phyloP scores from a whole-genome alignment of 768 basidiomycete species.

The Lentinula sp. region DNA sequence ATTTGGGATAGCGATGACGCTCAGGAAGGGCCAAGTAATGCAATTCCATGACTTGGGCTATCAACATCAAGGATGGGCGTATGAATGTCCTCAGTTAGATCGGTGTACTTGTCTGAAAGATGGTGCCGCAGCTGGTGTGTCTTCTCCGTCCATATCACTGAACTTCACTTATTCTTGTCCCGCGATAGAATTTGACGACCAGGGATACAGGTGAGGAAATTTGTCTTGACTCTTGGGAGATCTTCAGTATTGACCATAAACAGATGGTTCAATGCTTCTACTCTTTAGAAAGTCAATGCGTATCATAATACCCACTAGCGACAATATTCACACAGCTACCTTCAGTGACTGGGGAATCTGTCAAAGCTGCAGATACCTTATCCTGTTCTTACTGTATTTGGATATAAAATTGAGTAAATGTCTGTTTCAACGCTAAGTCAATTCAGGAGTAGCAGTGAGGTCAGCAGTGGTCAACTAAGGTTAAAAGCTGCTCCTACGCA shows the following conservation, averaged over 20 bases:
- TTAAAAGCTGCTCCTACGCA: too few relatives aligned
- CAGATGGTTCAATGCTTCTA: conserved; percentile 1
- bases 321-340: background rate
- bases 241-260: background rate
- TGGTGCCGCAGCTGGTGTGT: conserved; percentile 5
- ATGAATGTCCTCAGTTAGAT: conserved; percentile 16
- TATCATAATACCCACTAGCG: background rate
- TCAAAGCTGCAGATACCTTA: background rate
- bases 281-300: background rate
- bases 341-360: background rate
- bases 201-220: background rate
- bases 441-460: too few relatives aligned
- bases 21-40: conserved; percentile 21
- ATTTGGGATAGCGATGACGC: conserved; percentile 20
- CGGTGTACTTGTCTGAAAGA: conserved; percentile 20
- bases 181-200: background rate
- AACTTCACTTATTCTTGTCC: too few relatives aligned
- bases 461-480: too few relatives aligned
- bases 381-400: too few relatives aligned
- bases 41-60: conserved; percentile 22
- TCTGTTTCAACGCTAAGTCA: too few relatives aligned
- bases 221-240: too few relatives aligned
- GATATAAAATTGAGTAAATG: too few relatives aligned
- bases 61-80: conserved; percentile 22
- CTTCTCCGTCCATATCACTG: too few relatives aligned